phyloP scores from a whole-genome alignment of 345 rosid genomes.

The Xanthoceras sorbifolium region DNA sequence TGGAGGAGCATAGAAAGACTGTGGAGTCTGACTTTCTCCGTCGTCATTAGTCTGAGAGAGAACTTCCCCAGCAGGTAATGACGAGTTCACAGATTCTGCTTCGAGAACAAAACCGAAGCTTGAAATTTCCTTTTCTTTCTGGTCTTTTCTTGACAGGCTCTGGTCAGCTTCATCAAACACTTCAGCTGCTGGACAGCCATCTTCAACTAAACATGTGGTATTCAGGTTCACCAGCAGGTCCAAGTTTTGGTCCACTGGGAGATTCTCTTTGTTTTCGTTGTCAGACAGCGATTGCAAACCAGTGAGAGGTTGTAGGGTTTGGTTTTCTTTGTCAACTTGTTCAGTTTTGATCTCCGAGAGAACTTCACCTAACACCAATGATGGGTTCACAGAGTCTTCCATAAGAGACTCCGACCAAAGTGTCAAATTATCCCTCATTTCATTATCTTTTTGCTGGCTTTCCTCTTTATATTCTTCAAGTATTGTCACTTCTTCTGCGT shows the following conservation, averaged over 20 bases:
- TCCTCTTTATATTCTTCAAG: constrained; percentile 21
- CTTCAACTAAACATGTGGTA: constrained; percentile 1
- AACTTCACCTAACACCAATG: constrained; percentile 21
- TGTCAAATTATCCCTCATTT: constrained; percentile 3
- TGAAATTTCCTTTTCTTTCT: constrained; percentile 17
- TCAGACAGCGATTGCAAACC: constrained; percentile 22
- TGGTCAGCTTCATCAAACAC: constrained; percentile 20
- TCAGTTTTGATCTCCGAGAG: constrained; percentile 13
- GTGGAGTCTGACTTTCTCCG: constrained; percentile 42
- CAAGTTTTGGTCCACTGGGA: constrained; percentile 16
- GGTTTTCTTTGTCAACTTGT: constrained; percentile 28
- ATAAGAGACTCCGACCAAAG: constrained; percentile 4
- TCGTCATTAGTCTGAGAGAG: constrained; percentile 23
- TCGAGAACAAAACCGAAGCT: constrained; percentile 23
- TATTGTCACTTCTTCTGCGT: constrained; percentile 7
- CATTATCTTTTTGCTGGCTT: constrained; percentile 8
- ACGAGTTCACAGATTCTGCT: constrained; percentile 39
- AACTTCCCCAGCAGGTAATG: constrained; percentile 30
- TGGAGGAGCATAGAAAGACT: constrained; percentile 30
- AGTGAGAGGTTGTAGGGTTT: constrained; percentile 27
- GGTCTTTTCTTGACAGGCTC: constrained; percentile 17
- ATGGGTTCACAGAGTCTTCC: constrained; percentile 17
- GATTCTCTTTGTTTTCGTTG: constrained; percentile 28
- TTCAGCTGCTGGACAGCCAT: not conserved
- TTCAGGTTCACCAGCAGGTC: constrained; percentile 13